Evolutionary conservation across 2,329 filamentous ascomycete genomes (phyloP), one percentile per base, ranked within the genome.

Genomic region (Claviceps africana): DNA sequence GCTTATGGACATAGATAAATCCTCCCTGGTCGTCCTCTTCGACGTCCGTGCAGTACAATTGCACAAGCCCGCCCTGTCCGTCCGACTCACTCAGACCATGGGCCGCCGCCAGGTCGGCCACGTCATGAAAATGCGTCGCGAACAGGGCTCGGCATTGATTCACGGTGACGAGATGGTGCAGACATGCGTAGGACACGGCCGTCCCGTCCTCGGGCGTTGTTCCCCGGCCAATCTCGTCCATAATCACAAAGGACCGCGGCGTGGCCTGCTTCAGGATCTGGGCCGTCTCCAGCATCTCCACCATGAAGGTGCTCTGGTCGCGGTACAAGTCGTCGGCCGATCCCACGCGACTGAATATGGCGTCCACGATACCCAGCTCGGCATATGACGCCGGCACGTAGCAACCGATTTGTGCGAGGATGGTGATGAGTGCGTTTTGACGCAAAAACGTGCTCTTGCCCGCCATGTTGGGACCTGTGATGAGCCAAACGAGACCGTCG

Each of bases 291-390:
- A 96, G 77, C 93, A 98, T 98, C 70, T 98, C 93, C 1, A 97
- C 88, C 93, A 98, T 97, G 68, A 98, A 98, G 0, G 94, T 98
- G 51, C 88, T 95, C 67, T 97, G 90, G 70, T 95, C 86, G 49
- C 82, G 81, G 70, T 86, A 96, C n/a, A 98, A 75, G 64, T 95
- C 91, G 66, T 98, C 94, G 1, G 91, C 93, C 1, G 89, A 94
- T 1, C 93, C 93, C 22, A 94, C 85, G 64, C 93, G 86, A 63
- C 85, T 93, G 72, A 95, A 97, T 51, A 98, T 85, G 61, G 91
- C 88, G 69, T 98, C 93, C n/a, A 96, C 89, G 44, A 98, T 75
- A 1, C 91, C 90, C 28, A 98, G 76, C 60, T 88, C 82, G 3
- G 88, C 91, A 65, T 88, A 86, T 25, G 84, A 79, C 0, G 93